Conservation (phyloP, 2,329 filamentous ascomycete species). For the Nigrospora sphaerica region DNA sequence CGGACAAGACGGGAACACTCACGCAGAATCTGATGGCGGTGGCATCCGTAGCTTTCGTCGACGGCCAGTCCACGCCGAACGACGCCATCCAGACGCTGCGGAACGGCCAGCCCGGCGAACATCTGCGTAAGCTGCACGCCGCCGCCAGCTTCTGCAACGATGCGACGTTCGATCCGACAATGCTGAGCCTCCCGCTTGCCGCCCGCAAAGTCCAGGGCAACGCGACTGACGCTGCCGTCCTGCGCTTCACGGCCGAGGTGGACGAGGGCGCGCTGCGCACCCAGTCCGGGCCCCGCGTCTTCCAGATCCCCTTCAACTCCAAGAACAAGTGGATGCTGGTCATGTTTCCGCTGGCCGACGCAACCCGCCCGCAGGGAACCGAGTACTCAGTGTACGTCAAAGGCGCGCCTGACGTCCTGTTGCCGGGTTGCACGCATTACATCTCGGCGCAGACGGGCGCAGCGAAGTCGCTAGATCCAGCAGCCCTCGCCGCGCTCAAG, state of each 20-base stretch:
- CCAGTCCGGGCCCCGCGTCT: conserved; percentile 13
- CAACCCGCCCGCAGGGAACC: conserved; percentile 22
- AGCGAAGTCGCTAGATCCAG: conserved; percentile 24
- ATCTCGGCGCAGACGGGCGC: conserved; percentile 23
- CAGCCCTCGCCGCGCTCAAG: conserved; percentile 23
- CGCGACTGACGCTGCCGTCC: conserved; percentile 33
- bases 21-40: no score
- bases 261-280: conserved; percentile 12
- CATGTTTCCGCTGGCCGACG: conserved; percentile 37
- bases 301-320: conserved; percentile 40
- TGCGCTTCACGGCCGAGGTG: conserved; percentile 32
- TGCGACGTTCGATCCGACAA: conserved; percentile 30
- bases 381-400: conserved; percentile 41
- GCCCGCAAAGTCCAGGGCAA: conserved; percentile 31
- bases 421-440: conserved; percentile 25
- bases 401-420: conserved; percentile 45
- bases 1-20: no score
- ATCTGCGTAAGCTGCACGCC: no score
- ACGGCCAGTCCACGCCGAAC: no score
- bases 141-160: conserved; percentile 33
- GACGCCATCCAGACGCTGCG: conserved; percentile 14
- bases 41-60: no score
- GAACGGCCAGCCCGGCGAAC: no score
- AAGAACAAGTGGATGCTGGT: conserved; percentile 43
- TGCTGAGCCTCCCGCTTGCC: conserved; percentile 23